Base-by-base conservation (phyloP, 2,329 filamentous ascomycete genomes). In the Scopulariopsis brevicaulis region DNA sequence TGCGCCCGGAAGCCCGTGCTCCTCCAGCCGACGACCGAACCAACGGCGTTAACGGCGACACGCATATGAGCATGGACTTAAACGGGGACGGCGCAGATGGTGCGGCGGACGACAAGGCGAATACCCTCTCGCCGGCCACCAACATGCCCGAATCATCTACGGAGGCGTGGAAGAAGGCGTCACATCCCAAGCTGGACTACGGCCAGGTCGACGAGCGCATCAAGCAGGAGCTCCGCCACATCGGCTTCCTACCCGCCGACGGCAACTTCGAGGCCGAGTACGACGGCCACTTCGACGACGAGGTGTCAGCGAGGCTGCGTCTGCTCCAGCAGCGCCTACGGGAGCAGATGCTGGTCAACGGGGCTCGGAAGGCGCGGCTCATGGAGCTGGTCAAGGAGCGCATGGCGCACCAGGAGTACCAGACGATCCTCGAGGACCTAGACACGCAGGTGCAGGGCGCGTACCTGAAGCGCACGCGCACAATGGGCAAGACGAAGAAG, bases 321-420 rank as follows among this genome's bases (percentile, higher is more conserved):
- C 83, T 90, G 25, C 78, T 99, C 1, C 94, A 99, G 68, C 78
- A 82, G 56, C 86, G 90, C 56, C 80, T 99, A 2, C 87, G 90
- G 63, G 85, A 91, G 60, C 87, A 94, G 68, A 88, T 89, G 69
- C 83, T 96, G 58, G 77, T 89, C 70, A 99, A 99, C 69, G 93
- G 92, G 46, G 90, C 93, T 5, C 87, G 91, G 62, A 97, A 97
- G 72, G 80, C 90, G 7, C 84, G 92, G 2, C 78, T 99, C 12
- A 84, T 90, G 1, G 92, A 96, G 43, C 80, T 96, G 32, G 90
- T 94, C 8, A 88, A 91, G 65, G 92, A 96, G 69, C 86, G 90
- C 63, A 93, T 99, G 83, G 94, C 94, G 0, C 86, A 94, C 73
- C 94, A 99, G 68, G 94, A 99, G 70, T 99, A 96, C 75, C 88